Evolutionary conservation across 1,139 yeast species (phyloP), one percentile per base, ranked within the genome.

Genomic region (Debaryomyces subglobosus): DNA sequence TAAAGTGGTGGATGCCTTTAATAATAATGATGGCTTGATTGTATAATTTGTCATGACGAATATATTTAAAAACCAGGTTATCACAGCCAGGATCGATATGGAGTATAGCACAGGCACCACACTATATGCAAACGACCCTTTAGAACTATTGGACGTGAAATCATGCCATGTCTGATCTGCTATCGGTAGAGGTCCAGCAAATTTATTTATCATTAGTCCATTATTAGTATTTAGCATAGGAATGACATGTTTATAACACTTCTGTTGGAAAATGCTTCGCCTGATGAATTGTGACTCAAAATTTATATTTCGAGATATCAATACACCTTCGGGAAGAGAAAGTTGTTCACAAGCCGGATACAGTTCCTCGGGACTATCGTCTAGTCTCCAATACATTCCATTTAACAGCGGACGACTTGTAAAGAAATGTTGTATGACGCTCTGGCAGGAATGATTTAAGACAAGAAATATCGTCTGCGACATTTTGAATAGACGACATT

Each of bases 21-120:
- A 64, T 38, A 83, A 68, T 50, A 68, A 62, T 6, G 81, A 78
- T 5, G 82, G 87, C 58, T 76, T 83, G 49, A 79, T 72, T 12
- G 82, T 79, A 54, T 76, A 82, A 62, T 81, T 84, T 13, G 90
- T 79, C 51, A 84, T 73, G 15, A 86, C 83, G 45, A 85, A 78
- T 3, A 86, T 64, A 1, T 91, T 83, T 32, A 87, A 65, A 52
- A 84, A 82, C 69, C 86, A 72, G 6, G 86, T 81, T 9, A 86
- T 77, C 15, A 86, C 86, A 13, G 87, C 82, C 63, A 85, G 84
- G 1, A 84, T 78, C 9, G 89, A 77, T 23, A 86, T 65, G 0
- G 88, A 79, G 59, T 84, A 83, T 0, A 86, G 68, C 32, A 85
- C 74, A 0, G 91, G 81, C 44, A 79, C 86, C 23, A 84, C 73